Evolutionary conservation across 2,329 filamentous ascomycete species (phyloP), one percentile per base, ranked within the genome.

Genomic region (Pseudohalonectria lignicola): DNA sequence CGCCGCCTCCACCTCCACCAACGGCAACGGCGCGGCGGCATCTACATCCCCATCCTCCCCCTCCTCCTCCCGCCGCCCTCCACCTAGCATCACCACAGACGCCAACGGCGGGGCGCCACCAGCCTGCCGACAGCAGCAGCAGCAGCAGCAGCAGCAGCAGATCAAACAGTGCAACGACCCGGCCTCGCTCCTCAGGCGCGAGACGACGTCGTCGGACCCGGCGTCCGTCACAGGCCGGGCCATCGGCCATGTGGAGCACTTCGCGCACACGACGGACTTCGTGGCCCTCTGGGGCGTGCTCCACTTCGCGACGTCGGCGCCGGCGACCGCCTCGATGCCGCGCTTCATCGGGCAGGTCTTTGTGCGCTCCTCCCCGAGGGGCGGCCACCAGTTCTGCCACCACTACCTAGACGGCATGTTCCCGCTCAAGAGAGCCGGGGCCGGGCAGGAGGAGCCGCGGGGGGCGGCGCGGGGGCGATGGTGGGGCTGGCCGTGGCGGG

Each of bases 211-310:
- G 10, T 46, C 60, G 16, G 59, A 56, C 5, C 53, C 59, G 2
- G 47, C 51, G 3, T 52, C 61, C 2, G 55, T 63, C 8, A 57
- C 64, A 5, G 63, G 66, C 43, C 60, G 64, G 30, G 71, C 72
- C 3, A 78, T 90, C 37, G 67, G 71, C 5, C 70, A 87, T 46
- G 79, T 92, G 29, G 85, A 92, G 57, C 85, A 92, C 56, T 92
- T 88, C 50, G 80, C 79, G 3, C 82, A 88, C 52, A 71, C 69
- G 8, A 71, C 67, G 13, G 85, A 92, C 49, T 83, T 86, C 46
- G 82, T 90, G 3, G 72, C 82, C 4, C 62, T 77, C 9, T 85
- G 81, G 69, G 85, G 85, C 2, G 75, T 87, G 5, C 62, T 90
- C 26, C 71, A 83, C 53, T 86, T 84, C 20, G 67, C 71, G 37